Base-by-base conservation (phyloP, 2,329 filamentous ascomycete genomes). In the Aurifilum marmelostoma region DNA sequence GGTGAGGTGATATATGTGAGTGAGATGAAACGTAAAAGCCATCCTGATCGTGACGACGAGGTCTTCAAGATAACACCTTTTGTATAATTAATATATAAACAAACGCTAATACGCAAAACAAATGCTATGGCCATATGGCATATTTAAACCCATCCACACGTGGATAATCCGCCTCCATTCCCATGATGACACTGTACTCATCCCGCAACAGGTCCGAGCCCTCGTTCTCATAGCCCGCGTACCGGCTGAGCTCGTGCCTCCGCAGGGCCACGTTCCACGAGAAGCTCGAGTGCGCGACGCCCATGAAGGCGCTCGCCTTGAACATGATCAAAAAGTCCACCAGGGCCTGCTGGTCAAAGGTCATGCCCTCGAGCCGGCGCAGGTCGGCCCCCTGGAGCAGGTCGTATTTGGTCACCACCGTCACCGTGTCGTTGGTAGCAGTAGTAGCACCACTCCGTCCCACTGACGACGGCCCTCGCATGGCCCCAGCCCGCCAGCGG, bases 291-390 rank as follows among this genome's bases (percentile, higher is more conserved):
- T 75, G 74, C 14, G 76, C 76, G 1, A 78, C 76, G 18, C 77
- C 77, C 76, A 78, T 77, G 43, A 79, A 79, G 0, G 73, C 72
- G 66, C 75, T 77, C 52, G 76, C 73, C 69, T 74, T 75, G 71
- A 77, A 77, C 71, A 79, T 74, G 60, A 78, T 72, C 54, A 77
- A 43, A 24, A 78, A 78, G 70, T 79, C 77, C 6, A 78, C 73
- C 63, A 78, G 72, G 2, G 73, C 77, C 69, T 77, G 77, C 72
- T 79, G 77, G 62, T 78, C 77, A 52, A 78, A 79, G 0, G 76
- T 76, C 16, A 79, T 65, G 27, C 61, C 58, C 3, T 75, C 68
- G 3, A 78, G 72, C 32, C 56, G 66, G 54, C 56, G 18, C 9
- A 71, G 69, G 58, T 75, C 73, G 0, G 61, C 21, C 3, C 72